Percentiles rank a stretch among this genome's conserved stretches.
Conservation (phyloP, 1,284 basidiomycete genomes). For the Pseudozyma sp. region DNA sequence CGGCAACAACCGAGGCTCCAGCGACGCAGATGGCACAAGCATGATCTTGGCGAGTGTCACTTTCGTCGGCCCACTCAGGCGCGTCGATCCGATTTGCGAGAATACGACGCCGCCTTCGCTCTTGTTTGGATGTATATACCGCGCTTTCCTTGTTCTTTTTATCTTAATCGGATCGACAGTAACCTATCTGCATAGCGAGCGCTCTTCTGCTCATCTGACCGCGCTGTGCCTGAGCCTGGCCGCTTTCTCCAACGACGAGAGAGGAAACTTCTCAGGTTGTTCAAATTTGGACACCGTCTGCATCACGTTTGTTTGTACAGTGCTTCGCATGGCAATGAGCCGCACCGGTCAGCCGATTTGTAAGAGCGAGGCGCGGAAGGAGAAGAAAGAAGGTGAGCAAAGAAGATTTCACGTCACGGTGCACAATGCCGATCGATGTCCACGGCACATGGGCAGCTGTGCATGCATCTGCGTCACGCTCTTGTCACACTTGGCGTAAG, state of each 20-base stretch:
- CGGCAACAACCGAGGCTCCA: background rate
- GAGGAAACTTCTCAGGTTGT: too few species aligned
- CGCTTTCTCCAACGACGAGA: too few species aligned
- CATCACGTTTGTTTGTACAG: slow-evolving; percentile 1
- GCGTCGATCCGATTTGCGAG: too few species aligned
- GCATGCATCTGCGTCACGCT: too few species aligned
- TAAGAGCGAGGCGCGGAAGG: background rate
- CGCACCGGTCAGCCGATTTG: too few species aligned
- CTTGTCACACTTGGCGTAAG: too few species aligned
- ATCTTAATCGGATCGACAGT: slow-evolving; percentile 1
- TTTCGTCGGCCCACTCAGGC: background rate
- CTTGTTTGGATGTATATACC: background rate
- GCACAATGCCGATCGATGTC: too few species aligned
- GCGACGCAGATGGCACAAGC: slow-evolving; percentile 4
- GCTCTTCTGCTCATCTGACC: background rate
- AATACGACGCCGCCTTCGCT: background rate
- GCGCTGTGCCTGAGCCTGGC: too few species aligned
- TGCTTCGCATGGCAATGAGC: background rate
- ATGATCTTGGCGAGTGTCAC: background rate
- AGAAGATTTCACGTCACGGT: background rate
- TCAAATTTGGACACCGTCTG: background rate
- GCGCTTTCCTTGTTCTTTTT: background rate
- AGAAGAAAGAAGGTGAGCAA: background rate
- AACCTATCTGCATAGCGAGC: background rate
- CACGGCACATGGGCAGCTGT: too few species aligned